Conservation (phyloP, 2,329 filamentous ascomycete genomes). For the Colletotrichum cuscutae region DNA sequence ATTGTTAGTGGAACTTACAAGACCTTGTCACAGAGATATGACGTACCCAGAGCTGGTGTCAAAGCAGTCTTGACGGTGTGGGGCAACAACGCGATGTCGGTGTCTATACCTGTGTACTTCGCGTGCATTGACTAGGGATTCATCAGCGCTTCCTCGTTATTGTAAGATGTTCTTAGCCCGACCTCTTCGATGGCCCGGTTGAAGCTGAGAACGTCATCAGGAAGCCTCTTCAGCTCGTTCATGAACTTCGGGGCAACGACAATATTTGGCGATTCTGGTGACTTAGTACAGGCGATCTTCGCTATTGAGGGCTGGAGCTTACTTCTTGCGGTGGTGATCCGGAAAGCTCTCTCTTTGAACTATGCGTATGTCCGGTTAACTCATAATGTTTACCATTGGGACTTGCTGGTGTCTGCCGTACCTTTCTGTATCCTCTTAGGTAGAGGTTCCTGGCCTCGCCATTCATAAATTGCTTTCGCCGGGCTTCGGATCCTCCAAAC, state of each 20-base stretch:
- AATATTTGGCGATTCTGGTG: constrained; percentile 38
- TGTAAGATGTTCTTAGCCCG: background rate
- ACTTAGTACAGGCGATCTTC: background rate
- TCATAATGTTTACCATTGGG: no score
- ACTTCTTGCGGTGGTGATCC: constrained; percentile 41
- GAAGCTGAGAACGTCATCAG: constrained; percentile 45
- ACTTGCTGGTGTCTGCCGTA: background rate
- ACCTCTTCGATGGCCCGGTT: constrained; percentile 41
- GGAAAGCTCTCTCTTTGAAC: constrained; percentile 46
- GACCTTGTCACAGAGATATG: background rate
- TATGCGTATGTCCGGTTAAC: background rate
- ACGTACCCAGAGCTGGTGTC: constrained; percentile 45
- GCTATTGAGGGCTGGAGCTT: background rate
- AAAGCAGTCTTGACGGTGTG: constrained; percentile 44
- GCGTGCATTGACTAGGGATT: constrained; percentile 40
- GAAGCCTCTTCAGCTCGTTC: constrained; percentile 44
- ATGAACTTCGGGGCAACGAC: constrained; percentile 45
- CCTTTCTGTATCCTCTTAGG: constrained; percentile 43
- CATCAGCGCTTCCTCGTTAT: background rate
- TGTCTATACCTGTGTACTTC: constrained; percentile 46
- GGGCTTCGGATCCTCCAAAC: constrained; percentile 40
- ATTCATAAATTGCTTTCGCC: constrained; percentile 40
- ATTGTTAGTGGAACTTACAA: background rate
- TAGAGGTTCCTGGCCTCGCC: constrained; percentile 40
- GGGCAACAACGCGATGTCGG: constrained; percentile 38